Conservation (phyloP, 768 basidiomycete genomes). For the Rhodosporidiobolus odoratus region DNA sequence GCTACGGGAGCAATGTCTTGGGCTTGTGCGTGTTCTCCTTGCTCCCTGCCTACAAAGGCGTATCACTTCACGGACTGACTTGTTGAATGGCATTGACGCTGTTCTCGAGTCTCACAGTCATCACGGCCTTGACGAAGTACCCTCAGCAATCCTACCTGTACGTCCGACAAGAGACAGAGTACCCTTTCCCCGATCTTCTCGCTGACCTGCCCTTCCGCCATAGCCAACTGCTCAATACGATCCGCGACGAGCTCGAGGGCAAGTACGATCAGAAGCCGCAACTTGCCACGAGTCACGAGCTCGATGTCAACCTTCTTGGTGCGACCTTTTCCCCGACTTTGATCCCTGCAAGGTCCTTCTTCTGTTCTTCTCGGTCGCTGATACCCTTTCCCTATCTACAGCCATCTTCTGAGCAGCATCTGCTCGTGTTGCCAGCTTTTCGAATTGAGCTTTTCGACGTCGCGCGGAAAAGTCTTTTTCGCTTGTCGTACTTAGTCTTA, state of each 20-base stretch:
- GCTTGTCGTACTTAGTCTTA: no score
- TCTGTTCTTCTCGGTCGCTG: not conserved
- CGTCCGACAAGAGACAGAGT: conserved; percentile 38
- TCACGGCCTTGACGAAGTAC: conserved; percentile 46
- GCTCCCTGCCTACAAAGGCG: not conserved
- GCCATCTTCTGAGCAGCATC: not conserved
- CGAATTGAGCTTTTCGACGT: no score
- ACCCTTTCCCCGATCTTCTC: not conserved
- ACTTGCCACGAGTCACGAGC: conserved; percentile 22
- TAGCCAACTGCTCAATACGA: conserved; percentile 47
- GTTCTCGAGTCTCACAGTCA: conserved; percentile 7
- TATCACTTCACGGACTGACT: not conserved
- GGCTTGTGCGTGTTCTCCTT: not conserved
- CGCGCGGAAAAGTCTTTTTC: no score
- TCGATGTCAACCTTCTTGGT: conserved; percentile 33
- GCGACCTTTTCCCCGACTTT: not conserved
- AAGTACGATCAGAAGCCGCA: conserved; percentile 52
- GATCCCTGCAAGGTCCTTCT: not conserved
- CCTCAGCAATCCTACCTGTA: conserved; percentile 48
- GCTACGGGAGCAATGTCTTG: conserved; percentile 54
- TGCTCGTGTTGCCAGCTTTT: no score
- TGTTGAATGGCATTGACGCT: not conserved
- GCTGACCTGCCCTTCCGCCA: conserved; percentile 32
- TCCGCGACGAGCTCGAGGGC: conserved; percentile 48
- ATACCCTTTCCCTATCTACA: no score